Percentiles rank a stretch among this genome's conserved stretches.
Evolutionary conservation across 2,329 filamentous ascomycete species (phyloP).

Genomic region (Paraphoma chrysanthemicola): DNA sequence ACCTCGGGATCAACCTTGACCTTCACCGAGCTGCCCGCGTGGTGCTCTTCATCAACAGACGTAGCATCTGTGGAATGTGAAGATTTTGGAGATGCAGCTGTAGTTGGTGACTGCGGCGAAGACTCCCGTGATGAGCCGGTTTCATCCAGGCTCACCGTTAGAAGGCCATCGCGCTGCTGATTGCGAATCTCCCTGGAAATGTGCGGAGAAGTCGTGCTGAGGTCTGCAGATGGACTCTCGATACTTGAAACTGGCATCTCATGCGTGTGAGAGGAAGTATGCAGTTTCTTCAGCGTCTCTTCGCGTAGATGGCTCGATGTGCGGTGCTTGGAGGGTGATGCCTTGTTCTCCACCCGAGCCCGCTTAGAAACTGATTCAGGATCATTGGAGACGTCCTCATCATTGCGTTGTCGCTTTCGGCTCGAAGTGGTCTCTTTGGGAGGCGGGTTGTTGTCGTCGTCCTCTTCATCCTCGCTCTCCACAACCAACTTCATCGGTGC

Average conservation of each 20-base stretch:
- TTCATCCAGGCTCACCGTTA: conserved; percentile 38
- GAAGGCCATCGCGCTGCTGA: conserved; percentile 40
- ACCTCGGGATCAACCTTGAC: conserved; percentile 31
- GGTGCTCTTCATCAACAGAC: conserved; percentile 44
- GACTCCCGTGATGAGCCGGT: conserved; percentile 34
- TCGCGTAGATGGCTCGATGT: conserved; percentile 26
- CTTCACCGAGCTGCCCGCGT: conserved; percentile 14
- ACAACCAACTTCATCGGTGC: conserved; percentile 53
- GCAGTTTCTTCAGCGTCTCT: conserved; percentile 39
- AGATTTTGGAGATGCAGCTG: conserved; percentile 42
- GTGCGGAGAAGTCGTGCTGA: conserved; percentile 18
- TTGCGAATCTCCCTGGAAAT: conserved; percentile 35
- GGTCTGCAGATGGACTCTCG: conserved; percentile 32
- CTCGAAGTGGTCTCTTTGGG: conserved; percentile 16
- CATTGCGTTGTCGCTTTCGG: conserved; percentile 36
- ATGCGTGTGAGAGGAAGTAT: conserved; percentile 38
- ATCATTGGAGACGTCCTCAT: conserved; percentile 17
- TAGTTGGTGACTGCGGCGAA: conserved; percentile 36
- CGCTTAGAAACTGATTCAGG: conserved; percentile 22
- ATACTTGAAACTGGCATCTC: conserved; percentile 42
- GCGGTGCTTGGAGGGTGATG: conserved; percentile 14
- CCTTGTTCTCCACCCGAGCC: conserved; percentile 16
- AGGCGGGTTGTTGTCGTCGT: conserved; percentile 16
- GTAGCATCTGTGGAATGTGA: conserved; percentile 47
- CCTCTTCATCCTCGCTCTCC: conserved; percentile 40